Evolutionary conservation across 352 stramenopile genomes (phyloP), one percentile per base, ranked within the genome.

Genomic region (Globisporangium spinosum): DNA sequence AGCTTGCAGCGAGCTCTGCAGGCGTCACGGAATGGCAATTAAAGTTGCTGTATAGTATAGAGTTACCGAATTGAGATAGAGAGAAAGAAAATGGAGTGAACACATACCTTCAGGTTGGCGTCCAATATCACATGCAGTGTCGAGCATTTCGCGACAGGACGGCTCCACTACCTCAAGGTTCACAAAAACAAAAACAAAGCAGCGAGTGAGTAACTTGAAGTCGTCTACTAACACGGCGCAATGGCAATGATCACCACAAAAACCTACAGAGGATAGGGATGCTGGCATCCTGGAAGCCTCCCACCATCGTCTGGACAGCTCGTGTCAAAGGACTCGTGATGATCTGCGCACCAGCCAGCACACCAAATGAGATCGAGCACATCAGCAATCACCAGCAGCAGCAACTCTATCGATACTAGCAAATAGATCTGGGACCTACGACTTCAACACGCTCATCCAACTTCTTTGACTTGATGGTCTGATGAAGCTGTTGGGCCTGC

Each of bases 61-160:
- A n/a, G 29, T 32, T 32, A 8, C 4, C 29, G 29, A 32, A 32
- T 32, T 32, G 9, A 22, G 22, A 9, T 8, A n/a, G 4, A 20
- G 20, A 51, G 6, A 17, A 34, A 6, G 29, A 12, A 7, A 35
- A 38, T 34, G 2, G 8, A 12, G 8, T 0, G 23, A 56, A 34
- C 9, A 34, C 54, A 7, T 25, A 89, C 82, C 78, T 62, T 75
- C 49, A 0, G 82, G 83, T 47, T 84, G 72, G 9, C 82, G 81
- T 10, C 88, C 88, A 53, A 96, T 88, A 34, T 96, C 88, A 58
- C 88, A 94, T 3, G 88, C 84, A 2, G 88, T 96, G 67, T 94
- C 85, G 12, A 96, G 79, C 83, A 91, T 90, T 67, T 96, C 88
- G 15, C 88, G 85, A 56, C 87, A 95, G 17, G 60, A 76, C 61